Evolutionary conservation across 2,329 filamentous ascomycete genomes (phyloP).

Genomic region (Aspergillus tanneri): DNA sequence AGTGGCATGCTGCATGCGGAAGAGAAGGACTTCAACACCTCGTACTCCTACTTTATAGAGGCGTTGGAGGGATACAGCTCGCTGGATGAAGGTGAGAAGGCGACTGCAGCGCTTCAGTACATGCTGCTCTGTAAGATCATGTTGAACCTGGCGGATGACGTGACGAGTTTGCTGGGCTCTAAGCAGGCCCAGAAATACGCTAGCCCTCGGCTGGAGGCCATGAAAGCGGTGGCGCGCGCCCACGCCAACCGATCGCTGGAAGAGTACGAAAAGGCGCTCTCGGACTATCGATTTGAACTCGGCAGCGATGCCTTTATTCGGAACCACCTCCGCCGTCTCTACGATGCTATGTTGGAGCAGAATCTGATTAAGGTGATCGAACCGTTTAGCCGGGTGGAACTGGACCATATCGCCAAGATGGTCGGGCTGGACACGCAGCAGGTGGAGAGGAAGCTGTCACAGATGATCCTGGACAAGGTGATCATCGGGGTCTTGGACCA

Average conservation of each 20-base stretch:
- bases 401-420: constrained; percentile 95
- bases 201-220: constrained; percentile 91
- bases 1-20: constrained; percentile 98
- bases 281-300: constrained; percentile 87
- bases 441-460: constrained; percentile 95
- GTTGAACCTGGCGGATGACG: constrained; percentile 95
- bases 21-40: constrained; percentile 98
- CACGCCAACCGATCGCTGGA: constrained; percentile 94
- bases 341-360: constrained; percentile 98
- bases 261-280: constrained; percentile 92
- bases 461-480: constrained; percentile 99
- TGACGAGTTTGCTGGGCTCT: constrained; percentile 88
- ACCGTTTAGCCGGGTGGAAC: constrained; percentile 95
- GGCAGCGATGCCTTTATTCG: constrained; percentile 95
- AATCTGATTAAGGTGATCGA: constrained; percentile 99
- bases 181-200: constrained; percentile 98
- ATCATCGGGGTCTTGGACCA: constrained; percentile 97
- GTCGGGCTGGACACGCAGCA: constrained; percentile 93
- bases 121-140: constrained; percentile 99
- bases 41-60: constrained; percentile 99
- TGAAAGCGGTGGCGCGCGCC: constrained; percentile 96
- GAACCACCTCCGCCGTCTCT: constrained; percentile 90
- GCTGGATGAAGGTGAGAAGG: constrained; percentile 81
- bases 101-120: constrained; percentile 97
- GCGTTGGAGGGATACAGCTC: constrained; percentile 95